Evolutionary conservation across 257 asterid species (phyloP), one percentile per base, ranked within the genome.

Genomic region (Ajuga chamaepitys): DNA sequence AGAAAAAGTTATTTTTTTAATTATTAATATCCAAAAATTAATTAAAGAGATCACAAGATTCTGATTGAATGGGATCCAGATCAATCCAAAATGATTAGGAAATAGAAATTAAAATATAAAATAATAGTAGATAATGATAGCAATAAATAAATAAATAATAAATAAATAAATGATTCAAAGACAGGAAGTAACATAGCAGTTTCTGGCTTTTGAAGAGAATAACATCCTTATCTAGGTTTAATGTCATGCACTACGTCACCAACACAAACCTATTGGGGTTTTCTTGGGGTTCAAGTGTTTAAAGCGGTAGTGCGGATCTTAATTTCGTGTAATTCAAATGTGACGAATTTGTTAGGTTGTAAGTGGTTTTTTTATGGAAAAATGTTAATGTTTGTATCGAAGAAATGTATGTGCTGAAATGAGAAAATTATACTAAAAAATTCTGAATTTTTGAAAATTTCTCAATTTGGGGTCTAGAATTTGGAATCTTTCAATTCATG

Each of bases 171-270:
- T 24, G 9, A 20, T 46, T 58, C 57, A 67, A 5, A 20, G 70
- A 21, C 54, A 42, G 9, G 83, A 63, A 78, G 74, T 48, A 53
- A 26, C 78, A 28, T 52, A 64, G 85, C 67, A 74, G 74, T 57
- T 77, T 80, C 80, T 51, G 9, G 76, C 45, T 17, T 54, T 75
- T 64, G 74, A 63, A 38, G 53, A 53, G 9, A 8, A 25, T 6
- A 5, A 56, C 35, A 70, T 80, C 82, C 25, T 63, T 62, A 53
- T 77, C 82, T 25, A 32, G 3, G 52, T 28, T 58, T 28, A 58
- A 75, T 42, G 80, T 80, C 85, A 80, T 73, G 56, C 75, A 70
- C 18, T 58, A 69, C 79, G 82, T 76, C 79, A 76, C 26, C 60
- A 4, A 21, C 42, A 13, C n/a, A 9, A 17, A 2, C 24, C 21